These are phyloP conservation scores for Trypanosoma rangeli DNA, from an alignment of 208 protist species.

Conservation along the genomic window DNA sequence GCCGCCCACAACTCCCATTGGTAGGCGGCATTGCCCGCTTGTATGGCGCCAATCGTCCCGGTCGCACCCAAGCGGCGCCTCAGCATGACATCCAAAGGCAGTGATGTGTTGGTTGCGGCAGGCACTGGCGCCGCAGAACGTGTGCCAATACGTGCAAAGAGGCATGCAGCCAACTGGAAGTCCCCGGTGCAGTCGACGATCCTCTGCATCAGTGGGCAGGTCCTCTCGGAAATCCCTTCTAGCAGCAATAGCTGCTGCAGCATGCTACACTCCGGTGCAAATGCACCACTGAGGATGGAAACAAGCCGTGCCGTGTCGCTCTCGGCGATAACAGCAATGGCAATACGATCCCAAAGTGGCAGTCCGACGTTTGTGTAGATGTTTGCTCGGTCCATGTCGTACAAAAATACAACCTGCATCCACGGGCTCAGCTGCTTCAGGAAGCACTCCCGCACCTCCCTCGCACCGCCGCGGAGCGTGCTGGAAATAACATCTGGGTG, in stretches of 20 bases:
- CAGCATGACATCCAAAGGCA: neutral
- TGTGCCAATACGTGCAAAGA: constrained; percentile 76
- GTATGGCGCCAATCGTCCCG: neutral
- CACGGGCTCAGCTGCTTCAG: constrained; percentile 62
- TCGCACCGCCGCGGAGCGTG: constrained; percentile 36
- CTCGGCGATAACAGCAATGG: constrained; percentile 65
- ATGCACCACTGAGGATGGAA: constrained; percentile 33
- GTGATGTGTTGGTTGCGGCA: neutral
- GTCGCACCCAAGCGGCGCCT: neutral
- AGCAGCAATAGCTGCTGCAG: constrained; percentile 61
- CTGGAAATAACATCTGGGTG: constrained; percentile 28
- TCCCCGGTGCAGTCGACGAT: constrained; percentile 84
- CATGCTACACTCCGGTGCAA: constrained; percentile 48
- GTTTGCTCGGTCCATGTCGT: constrained; percentile 26
- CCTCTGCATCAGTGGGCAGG: constrained; percentile 62
- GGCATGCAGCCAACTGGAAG: constrained; percentile 82
- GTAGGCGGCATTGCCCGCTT: neutral
- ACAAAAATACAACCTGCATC: constrained; percentile 65
- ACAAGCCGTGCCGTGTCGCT: constrained; percentile 30
- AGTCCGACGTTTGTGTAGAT: constrained; percentile 36
- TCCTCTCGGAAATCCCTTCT: constrained; percentile 52
- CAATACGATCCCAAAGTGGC: constrained; percentile 78
- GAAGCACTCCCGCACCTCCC: constrained; percentile 53
- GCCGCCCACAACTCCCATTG: constrained; percentile 73
- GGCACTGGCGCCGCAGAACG: neutral